Conservation (phyloP, 2,329 filamentous ascomycete species). For the Blastomyces parvus region DNA sequence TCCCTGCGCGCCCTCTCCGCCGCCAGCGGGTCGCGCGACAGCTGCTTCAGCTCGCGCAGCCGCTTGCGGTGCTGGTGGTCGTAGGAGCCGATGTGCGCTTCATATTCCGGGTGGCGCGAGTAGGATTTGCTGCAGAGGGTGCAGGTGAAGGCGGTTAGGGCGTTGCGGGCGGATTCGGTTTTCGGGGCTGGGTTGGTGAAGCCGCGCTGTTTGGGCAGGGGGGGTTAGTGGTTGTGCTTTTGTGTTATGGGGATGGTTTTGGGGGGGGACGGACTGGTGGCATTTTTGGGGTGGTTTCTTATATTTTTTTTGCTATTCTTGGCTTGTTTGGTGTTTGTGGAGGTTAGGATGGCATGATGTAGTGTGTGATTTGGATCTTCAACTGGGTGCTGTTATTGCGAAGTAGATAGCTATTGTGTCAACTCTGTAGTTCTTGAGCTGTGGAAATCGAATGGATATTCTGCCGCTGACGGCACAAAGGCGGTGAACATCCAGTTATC, state of each 20-base stretch:
- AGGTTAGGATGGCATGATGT: not conserved
- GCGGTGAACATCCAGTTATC: too few species aligned
- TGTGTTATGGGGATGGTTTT: too few species aligned
- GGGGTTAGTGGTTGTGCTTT: slow-evolving; percentile 2
- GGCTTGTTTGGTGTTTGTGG: not conserved
- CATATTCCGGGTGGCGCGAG: slow-evolving; percentile 88
- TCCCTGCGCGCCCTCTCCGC: slow-evolving; percentile 35
- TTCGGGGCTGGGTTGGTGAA: slow-evolving; percentile 42
- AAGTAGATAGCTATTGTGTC: not conserved
- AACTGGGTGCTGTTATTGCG: not conserved
- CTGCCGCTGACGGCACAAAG: not conserved
- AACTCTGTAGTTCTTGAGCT: too few species aligned
- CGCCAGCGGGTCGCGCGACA: slow-evolving; percentile 36
- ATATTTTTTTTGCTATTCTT: not conserved
- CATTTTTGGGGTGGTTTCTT: slow-evolving; percentile 33
- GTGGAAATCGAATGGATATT: not conserved
- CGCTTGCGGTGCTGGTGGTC: slow-evolving; percentile 88
- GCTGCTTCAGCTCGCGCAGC: slow-evolving; percentile 38
- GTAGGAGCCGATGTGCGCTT: slow-evolving; percentile 86
- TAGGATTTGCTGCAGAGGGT: slow-evolving; percentile 90
- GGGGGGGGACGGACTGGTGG: slow-evolving; percentile 43
- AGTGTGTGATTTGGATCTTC: not conserved
- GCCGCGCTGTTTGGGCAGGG: slow-evolving; percentile 30
- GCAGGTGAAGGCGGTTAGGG: slow-evolving; percentile 72
- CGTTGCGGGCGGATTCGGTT: slow-evolving; percentile 60